Evolutionary conservation across 2,329 filamentous ascomycete species (phyloP), one percentile per base, ranked within the genome.

Genomic region (Trichoderma brevicompactum): DNA sequence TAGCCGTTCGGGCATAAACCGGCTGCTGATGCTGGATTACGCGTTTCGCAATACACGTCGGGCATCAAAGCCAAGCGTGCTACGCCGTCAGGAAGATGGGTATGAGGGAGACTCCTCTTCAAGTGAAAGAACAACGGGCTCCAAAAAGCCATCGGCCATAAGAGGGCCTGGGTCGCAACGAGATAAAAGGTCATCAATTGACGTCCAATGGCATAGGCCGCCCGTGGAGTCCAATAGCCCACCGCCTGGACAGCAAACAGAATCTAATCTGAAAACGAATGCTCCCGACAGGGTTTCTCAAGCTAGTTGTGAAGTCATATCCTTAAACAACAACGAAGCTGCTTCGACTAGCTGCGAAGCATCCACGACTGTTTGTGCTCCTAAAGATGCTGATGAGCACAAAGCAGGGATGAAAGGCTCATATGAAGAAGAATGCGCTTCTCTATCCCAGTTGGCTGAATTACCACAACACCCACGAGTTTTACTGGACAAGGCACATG

Each of bases 1-100:
- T n/a, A 60, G 19, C 15, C 56, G 19, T 17, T 40, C 56, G 19
- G 43, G 56, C 13, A 59, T 59, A 5, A 59, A 10, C 48, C n/a
- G 34, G 8, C n/a, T 48, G 4, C 12, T 59, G 9, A 15, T 59
- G n/a, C 40, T 58, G 13, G 43, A 59, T 40, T n/a, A 49, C 19
- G 34, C 44, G n/a, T 7, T 40, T 7, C 43, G 43, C n/a, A 10
- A 59, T 40, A 15, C 19, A 38, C 43, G 34, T 32, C 56, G 23
- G 13, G 19, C 13, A 17, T 59, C 56, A 28, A 48, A 19, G 12
- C 6, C 17, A 19, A 48, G 17, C 7, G 4, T 5, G 28, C 13
- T 28, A 32, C 12, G 9, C 12, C 8, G 13, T 8, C 55, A 36
- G 8, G 5, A 12, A 7, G 17, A 49, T 32, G 28, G 17, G 5